Evolutionary conservation across 495 filamentous ascomycete species (phyloP).

Genomic region (Schizothecium vesticola): DNA sequence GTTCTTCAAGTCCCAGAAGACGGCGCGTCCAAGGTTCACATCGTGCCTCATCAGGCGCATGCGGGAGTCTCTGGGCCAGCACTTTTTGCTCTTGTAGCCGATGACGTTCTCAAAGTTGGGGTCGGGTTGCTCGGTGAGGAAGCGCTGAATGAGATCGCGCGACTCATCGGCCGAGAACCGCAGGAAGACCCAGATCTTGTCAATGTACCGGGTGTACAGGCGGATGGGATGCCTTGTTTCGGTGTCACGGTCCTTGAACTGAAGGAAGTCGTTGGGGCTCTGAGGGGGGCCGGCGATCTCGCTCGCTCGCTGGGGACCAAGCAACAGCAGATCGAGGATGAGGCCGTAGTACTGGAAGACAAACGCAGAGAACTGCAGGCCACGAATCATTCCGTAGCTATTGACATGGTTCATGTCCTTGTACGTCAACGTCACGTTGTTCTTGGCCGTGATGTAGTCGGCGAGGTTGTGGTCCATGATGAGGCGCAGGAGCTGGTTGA

Average conservation of each 20-base stretch:
- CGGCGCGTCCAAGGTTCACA: constrained; percentile 94
- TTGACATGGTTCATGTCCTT: constrained; percentile 99
- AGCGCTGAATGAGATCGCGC: constrained; percentile 92
- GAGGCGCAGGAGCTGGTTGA: constrained; percentile 86
- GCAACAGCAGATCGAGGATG: constrained; percentile 87
- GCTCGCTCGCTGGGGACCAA: constrained; percentile 89
- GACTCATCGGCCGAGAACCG: constrained; percentile 92
- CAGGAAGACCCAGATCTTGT: constrained; percentile 98
- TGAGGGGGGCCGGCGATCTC: constrained; percentile 97
- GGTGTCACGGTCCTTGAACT: constrained; percentile 86
- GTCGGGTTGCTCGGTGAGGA: constrained; percentile 96
- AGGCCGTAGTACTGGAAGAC: constrained; percentile 99
- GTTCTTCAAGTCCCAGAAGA: constrained; percentile 99
- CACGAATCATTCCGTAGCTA: constrained; percentile 96
- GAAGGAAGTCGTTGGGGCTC: constrained; percentile 95
- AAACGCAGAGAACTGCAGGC: constrained; percentile 95
- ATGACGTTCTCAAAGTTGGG: constrained; percentile 99
- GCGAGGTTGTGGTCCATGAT: constrained; percentile 99
- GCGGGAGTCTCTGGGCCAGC: constrained; percentile 94
- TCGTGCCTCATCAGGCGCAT: constrained; percentile 99
- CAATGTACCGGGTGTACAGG: constrained; percentile 94
- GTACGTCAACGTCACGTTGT: constrained; percentile 98
- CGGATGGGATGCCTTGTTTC: constrained; percentile 93
- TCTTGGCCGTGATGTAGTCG: constrained; percentile 99
- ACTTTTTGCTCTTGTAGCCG: constrained; percentile 98